These are phyloP conservation scores for Colletotrichum phormii DNA, from an alignment of 2,329 filamentous ascomycete species.

Conservation along the genomic window DNA sequence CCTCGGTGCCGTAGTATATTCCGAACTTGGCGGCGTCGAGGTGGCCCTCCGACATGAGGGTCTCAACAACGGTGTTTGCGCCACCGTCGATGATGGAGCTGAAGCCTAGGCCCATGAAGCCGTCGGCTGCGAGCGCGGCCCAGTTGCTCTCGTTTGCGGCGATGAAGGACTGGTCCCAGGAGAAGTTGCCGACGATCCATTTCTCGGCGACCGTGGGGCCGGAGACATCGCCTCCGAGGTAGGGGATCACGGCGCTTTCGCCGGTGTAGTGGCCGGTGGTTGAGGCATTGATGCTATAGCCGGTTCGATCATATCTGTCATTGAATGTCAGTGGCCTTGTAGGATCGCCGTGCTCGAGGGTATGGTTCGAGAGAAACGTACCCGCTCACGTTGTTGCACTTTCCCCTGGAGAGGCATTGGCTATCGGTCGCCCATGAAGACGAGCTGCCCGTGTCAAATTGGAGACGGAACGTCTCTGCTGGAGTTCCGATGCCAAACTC, in stretches of 20 bases:
- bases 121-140: constrained; percentile 44
- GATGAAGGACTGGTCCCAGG: constrained; percentile 46
- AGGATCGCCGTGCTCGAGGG: background rate
- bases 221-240: constrained; percentile 44
- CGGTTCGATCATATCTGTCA: constrained; percentile 41
- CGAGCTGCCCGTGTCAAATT: constrained; percentile 50
- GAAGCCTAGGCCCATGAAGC: constrained; percentile 51
- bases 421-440: constrained; percentile 48
- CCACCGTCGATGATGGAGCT: constrained; percentile 44
- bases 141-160: constrained; percentile 45
- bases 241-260: constrained; percentile 41
- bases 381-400: constrained; percentile 42
- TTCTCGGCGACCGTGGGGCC: constrained; percentile 44
- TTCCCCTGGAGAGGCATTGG: constrained; percentile 37
- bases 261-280: constrained; percentile 39
- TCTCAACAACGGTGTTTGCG: constrained; percentile 47
- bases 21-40: constrained; percentile 48
- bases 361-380: constrained; percentile 4
- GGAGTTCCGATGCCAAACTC: constrained; percentile 44
- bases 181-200: constrained; percentile 37
- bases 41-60: constrained; percentile 42
- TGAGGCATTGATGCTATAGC: constrained; percentile 44
- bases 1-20: constrained; percentile 44
- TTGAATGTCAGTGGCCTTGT: background rate
- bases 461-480: constrained; percentile 41